Conservation (phyloP, 1,284 basidiomycete species). For the Pseudozyma pruni region DNA sequence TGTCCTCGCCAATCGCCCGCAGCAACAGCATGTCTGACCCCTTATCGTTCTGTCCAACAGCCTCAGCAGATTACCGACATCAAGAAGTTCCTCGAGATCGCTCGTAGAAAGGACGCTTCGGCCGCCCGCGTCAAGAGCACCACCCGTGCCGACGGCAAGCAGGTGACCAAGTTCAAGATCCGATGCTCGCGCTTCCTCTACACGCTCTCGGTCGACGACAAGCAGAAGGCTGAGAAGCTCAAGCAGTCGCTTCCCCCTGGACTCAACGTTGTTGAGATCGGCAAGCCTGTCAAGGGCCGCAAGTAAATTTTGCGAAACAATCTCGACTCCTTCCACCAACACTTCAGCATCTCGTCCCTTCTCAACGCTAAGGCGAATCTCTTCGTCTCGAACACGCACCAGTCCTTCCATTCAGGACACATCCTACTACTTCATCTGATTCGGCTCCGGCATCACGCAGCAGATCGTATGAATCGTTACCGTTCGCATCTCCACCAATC, state of each 20-base stretch:
- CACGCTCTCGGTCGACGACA: conserved; percentile 93
- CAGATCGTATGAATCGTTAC: neutral
- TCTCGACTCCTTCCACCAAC: conserved; percentile 5
- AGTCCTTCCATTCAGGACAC: conserved; percentile 2
- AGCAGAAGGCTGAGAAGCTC: conserved; percentile 98
- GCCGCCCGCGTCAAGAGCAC: conserved; percentile 97
- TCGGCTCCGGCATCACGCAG: conserved; percentile 2
- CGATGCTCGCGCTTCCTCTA: conserved; percentile 97
- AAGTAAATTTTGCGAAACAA: conserved; percentile 35
- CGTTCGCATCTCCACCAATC: neutral
- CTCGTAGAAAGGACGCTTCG: conserved; percentile 80
- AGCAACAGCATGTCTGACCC: conserved; percentile 23
- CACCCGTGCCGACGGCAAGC: conserved; percentile 80
- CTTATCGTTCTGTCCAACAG: conserved; percentile 70
- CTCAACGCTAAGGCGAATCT: conserved; percentile 1
- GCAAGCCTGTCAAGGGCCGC: conserved; percentile 51
- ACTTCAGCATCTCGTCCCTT: neutral
- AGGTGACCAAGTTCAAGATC: conserved; percentile 92
- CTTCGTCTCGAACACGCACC: conserved; percentile 4
- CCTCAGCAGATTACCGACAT: conserved; percentile 98
- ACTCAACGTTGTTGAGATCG: conserved; percentile 57
- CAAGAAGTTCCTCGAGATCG: conserved; percentile 98
- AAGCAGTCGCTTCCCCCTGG: conserved; percentile 94
- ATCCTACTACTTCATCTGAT: neutral
- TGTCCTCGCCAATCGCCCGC: neutral